Percentiles rank a stretch among this genome's conserved stretches.
Conservation (phyloP, 257 asterid genomes). For the Fraxinus excelsior region DNA sequence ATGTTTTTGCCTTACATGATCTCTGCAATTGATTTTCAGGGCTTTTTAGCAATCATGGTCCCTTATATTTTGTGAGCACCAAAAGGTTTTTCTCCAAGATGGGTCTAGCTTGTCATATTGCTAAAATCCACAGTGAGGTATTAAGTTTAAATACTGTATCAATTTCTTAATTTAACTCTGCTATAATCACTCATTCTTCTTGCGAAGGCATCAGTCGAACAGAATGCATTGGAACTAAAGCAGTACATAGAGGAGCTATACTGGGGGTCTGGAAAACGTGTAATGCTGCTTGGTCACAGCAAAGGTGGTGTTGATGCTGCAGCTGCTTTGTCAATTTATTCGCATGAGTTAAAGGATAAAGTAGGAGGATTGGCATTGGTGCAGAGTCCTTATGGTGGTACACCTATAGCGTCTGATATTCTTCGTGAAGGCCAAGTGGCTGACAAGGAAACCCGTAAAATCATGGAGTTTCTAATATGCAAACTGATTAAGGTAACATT, state of each 20-base stretch:
- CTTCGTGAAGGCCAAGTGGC: slow-evolving; percentile 95
- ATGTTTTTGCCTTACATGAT: slow-evolving; percentile 23
- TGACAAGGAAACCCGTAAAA: slow-evolving; percentile 76
- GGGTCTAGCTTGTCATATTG: slow-evolving; percentile 95
- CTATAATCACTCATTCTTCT: slow-evolving; percentile 2
- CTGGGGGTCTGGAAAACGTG: slow-evolving; percentile 93
- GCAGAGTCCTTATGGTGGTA: slow-evolving; percentile 95
- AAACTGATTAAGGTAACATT: slow-evolving; percentile 74
- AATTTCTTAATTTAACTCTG: background rate
- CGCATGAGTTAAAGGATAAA: slow-evolving; percentile 61
- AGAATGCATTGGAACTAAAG: slow-evolving; percentile 91
- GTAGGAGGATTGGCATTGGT: slow-evolving; percentile 91
- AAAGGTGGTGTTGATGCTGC: slow-evolving; percentile 98
- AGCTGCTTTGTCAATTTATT: slow-evolving; percentile 87
- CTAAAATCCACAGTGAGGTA: slow-evolving; percentile 95
- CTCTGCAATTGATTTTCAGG: slow-evolving; percentile 43
- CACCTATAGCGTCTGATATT: slow-evolving; percentile 88
- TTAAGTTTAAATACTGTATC: background rate
- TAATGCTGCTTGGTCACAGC: slow-evolving; percentile 95
- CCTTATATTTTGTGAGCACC: slow-evolving; percentile 77
- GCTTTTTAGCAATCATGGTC: slow-evolving; percentile 92
- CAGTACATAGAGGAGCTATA: slow-evolving; percentile 84
- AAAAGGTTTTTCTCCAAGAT: slow-evolving; percentile 83
- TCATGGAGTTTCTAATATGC: slow-evolving; percentile 85
- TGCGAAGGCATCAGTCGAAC: slow-evolving; percentile 82